Conservation (phyloP, 371 early-diverging fungal genomes). For the Lichtheimia ramosa region DNA sequence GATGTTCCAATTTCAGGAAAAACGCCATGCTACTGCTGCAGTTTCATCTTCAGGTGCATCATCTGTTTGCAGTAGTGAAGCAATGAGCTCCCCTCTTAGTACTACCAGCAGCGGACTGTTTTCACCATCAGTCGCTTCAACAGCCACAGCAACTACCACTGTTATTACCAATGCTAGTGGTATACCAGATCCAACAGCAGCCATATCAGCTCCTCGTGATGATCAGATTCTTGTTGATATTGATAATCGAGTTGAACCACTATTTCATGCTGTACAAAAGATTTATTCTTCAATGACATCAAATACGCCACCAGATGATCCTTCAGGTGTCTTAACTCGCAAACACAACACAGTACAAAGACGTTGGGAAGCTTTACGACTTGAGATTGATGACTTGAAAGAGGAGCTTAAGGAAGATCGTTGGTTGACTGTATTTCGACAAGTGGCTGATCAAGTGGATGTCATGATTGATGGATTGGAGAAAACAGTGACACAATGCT, state of each 20-base stretch:
- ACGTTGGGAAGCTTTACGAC: constrained; percentile 47
- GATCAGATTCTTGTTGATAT: constrained; percentile 37
- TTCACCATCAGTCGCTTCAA: constrained; percentile 11
- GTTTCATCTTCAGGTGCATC: constrained; percentile 21
- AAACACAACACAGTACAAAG: constrained; percentile 37
- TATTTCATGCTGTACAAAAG: constrained; percentile 50
- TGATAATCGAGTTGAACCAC: constrained; percentile 52
- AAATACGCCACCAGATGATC: constrained; percentile 28
- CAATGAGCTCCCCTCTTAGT: constrained; percentile 14
- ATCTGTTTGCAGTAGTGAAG: not conserved
- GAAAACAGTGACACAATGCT: constrained; percentile 54
- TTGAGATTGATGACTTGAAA: constrained; percentile 52
- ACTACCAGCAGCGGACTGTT: constrained; percentile 10
- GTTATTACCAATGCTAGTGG: not conserved
- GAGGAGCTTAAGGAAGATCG: constrained; percentile 63
- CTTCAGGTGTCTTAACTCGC: constrained; percentile 31
- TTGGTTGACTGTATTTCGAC: constrained; percentile 62
- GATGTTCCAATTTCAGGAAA: constrained; percentile 49
- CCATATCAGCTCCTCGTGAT: constrained; percentile 12
- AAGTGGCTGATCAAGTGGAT: constrained; percentile 60
- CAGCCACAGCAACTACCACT: constrained; percentile 8
- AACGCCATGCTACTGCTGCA: constrained; percentile 25
- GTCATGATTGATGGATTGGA: constrained; percentile 65
- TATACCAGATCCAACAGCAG: not conserved
- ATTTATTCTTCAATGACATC: constrained; percentile 50